Percentiles rank a stretch among this genome's conserved stretches.
These are phyloP conservation scores for Blastocystis hominis DNA, from an alignment of 352 stramenopile species.

Conservation along the genomic window DNA sequence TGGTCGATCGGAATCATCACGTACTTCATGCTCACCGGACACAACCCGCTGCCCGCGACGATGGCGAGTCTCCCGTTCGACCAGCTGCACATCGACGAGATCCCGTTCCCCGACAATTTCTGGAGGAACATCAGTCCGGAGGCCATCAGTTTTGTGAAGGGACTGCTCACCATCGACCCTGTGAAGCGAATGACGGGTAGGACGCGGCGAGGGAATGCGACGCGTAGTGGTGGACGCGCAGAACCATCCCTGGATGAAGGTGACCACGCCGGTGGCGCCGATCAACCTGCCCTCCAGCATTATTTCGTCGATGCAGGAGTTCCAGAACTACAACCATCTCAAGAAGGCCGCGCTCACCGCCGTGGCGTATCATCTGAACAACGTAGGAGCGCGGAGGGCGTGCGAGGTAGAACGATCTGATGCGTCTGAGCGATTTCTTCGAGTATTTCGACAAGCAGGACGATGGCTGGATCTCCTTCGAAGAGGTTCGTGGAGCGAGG, in stretches of 20 bases:
- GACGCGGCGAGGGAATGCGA: background rate
- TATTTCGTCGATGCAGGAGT: conserved; percentile 8
- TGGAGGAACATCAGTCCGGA: conserved; percentile 18
- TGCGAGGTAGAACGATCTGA: conserved; percentile 41
- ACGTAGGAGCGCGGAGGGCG: background rate
- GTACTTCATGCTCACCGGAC: conserved; percentile 62
- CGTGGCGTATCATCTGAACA: conserved; percentile 49
- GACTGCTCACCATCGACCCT: conserved; percentile 23
- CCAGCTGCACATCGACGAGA: background rate
- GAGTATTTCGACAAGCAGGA: conserved; percentile 50
- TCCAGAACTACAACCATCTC: conserved; percentile 42
- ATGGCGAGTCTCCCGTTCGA: conserved; percentile 48
- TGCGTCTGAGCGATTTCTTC: conserved; percentile 30
- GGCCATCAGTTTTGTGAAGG: conserved; percentile 38
- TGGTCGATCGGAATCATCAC: conserved; percentile 85
- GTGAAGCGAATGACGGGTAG: conserved; percentile 46
- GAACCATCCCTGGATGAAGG: conserved; percentile 34
- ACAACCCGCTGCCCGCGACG: conserved; percentile 24
- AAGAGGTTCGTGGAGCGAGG: background rate
- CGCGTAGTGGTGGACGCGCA: conserved; percentile 26
- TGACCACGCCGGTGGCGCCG: background rate
- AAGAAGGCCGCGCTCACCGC: conserved; percentile 47
- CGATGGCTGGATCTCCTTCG: conserved; percentile 43
- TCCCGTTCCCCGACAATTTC: conserved; percentile 32
- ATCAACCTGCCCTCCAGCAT: background rate